Evolutionary conservation across 768 basidiomycete species (phyloP).

Genomic region (Phlebiopsis flavidoalba): DNA sequence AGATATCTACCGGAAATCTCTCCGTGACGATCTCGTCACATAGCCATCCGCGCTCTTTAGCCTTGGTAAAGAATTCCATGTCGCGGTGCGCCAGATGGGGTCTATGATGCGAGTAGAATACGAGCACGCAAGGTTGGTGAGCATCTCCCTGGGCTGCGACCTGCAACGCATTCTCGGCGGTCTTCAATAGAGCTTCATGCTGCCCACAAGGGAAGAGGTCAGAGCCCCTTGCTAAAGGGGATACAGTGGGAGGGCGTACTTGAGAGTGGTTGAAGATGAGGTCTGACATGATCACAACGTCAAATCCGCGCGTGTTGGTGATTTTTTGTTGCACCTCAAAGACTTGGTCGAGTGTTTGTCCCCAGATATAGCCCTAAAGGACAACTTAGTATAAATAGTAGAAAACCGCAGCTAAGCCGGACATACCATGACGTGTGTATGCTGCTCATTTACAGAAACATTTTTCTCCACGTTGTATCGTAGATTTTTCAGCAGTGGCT

Average conservation of each 20-base stretch:
- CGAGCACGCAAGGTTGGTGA: constrained; percentile 48
- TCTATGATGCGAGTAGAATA: constrained; percentile 87
- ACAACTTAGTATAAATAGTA: not conserved
- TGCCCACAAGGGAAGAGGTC: constrained; percentile 23
- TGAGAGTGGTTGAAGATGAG: constrained; percentile 95
- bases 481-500: constrained; percentile 70
- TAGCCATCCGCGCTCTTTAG: constrained; percentile 58
- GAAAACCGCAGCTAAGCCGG: constrained; percentile 26
- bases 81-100: constrained; percentile 81
- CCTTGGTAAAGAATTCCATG: constrained; percentile 74
- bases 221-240: not conserved
- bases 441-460: constrained; percentile 21
- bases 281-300: constrained; percentile 86
- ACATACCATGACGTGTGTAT: constrained; percentile 30
- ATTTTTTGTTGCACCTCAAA: constrained; percentile 16
- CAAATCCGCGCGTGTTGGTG: constrained; percentile 39
- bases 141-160: constrained; percentile 1
- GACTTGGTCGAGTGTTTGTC: constrained; percentile 45
- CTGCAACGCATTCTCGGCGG: constrained; percentile 49
- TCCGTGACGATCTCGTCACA: constrained; percentile 66
- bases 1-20: constrained; percentile 49
- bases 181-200: constrained; percentile 77
- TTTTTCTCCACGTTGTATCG: constrained; percentile 62
- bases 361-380: constrained; percentile 82
- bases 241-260: constrained; percentile 32